Evolutionary conservation across 805 yeast species (phyloP).

Genomic region (Candida railenensis): DNA sequence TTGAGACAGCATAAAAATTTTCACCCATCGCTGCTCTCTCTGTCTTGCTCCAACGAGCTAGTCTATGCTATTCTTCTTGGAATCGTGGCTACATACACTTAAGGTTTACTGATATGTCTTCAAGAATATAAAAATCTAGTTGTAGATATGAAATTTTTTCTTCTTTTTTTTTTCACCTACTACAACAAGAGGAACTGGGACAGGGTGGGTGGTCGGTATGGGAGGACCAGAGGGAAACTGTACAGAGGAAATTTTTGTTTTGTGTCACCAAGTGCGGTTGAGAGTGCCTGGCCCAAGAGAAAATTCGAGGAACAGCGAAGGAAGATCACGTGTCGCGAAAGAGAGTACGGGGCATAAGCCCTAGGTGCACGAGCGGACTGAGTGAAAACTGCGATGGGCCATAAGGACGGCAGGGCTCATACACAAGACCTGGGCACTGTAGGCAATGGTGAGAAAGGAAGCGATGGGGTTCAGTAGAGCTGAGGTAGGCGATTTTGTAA

Average conservation of each 20-base stretch:
- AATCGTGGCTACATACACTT: slow-evolving; percentile 5
- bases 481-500: too few relatives aligned
- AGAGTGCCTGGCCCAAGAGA: neutral
- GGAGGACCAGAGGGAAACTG: neutral
- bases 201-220: neutral
- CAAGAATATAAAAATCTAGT: slow-evolving; percentile 2
- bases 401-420: neutral
- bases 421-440: neutral
- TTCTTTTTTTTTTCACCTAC: slow-evolving; percentile 1
- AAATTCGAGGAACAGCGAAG: neutral
- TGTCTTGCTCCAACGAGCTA: neutral
- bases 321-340: neutral
- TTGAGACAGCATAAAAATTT: neutral
- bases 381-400: neutral
- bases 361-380: slow-evolving; percentile 3
- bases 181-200: neutral
- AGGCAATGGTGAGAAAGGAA: too few relatives aligned
- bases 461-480: neutral
- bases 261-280: neutral
- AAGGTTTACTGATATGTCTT: slow-evolving; percentile 5
- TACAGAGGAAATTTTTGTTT: neutral
- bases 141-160: slow-evolving; percentile 4
- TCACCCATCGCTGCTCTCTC: neutral
- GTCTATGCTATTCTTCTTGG: neutral
- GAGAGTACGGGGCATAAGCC: slow-evolving; percentile 17